Conservation (phyloP, 495 filamentous ascomycete genomes). For the Daldinia vernicosa region DNA sequence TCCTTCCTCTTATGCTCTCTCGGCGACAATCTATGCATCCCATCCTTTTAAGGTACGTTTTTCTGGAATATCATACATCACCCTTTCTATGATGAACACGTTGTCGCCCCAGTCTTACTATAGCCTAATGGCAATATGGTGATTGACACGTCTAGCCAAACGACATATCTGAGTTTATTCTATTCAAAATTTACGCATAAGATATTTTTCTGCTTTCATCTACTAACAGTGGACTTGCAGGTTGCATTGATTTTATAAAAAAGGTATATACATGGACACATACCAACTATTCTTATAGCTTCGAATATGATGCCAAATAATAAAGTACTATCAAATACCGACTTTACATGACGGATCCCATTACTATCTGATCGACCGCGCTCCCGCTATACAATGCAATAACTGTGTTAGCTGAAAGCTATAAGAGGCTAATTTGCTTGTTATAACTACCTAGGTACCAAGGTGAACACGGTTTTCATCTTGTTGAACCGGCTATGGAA, state of each 20-base stretch:
- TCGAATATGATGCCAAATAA: conserved; percentile 63
- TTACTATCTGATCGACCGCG: conserved; percentile 57
- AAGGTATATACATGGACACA: conserved; percentile 3
- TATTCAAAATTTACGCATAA: conserved; percentile 7
- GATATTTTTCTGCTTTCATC: not conserved
- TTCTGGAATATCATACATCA: conserved; percentile 38
- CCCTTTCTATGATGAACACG: conserved; percentile 76
- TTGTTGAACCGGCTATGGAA: not conserved
- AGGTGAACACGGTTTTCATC: not conserved
- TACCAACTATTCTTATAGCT: not conserved
- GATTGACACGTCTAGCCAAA: conserved; percentile 95
- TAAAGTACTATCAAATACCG: conserved; percentile 74
- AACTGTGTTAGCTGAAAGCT: not conserved
- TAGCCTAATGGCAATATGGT: conserved; percentile 70
- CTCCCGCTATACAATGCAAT: conserved; percentile 30
- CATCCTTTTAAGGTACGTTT: conserved; percentile 43
- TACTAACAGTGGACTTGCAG: conserved; percentile 24
- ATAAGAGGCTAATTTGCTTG: conserved; percentile 12
- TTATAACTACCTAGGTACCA: not conserved
- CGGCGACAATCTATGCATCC: conserved; percentile 16
- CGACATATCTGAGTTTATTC: conserved; percentile 74
- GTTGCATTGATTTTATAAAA: not conserved
- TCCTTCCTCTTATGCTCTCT: not conserved
- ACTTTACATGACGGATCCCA: conserved; percentile 55
- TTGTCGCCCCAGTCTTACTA: conserved; percentile 96